These are phyloP conservation scores for Phytophthora niederhauseri DNA, from an alignment of 352 stramenopile species.

Conservation along the genomic window DNA sequence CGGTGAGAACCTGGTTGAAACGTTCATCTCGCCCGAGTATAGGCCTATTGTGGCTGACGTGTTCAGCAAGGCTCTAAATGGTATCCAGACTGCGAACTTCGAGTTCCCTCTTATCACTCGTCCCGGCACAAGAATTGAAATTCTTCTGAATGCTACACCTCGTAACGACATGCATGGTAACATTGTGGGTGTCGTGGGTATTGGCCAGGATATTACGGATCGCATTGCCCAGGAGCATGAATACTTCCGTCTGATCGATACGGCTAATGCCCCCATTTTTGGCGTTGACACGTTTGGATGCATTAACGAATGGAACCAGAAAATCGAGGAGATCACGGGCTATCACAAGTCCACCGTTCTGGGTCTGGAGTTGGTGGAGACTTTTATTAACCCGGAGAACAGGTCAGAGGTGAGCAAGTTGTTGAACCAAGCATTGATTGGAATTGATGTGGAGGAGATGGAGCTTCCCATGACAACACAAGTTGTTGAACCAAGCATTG, in stretches of 20 bases:
- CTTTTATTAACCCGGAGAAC: conserved; percentile 67
- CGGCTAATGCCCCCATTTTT: conserved; percentile 78
- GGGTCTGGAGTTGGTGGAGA: conserved; percentile 62
- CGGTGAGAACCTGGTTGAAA: conserved; percentile 82
- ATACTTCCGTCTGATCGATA: conserved; percentile 81
- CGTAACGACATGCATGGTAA: conserved; percentile 70
- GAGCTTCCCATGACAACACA: conserved; percentile 73
- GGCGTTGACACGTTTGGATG: conserved; percentile 73
- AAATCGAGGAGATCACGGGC: conserved; percentile 76
- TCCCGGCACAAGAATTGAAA: conserved; percentile 73
- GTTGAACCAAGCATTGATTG: conserved; percentile 71
- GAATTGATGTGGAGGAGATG: conserved; percentile 75
- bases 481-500: conserved; percentile 63
- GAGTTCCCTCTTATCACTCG: conserved; percentile 87
- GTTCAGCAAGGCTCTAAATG: conserved; percentile 69
- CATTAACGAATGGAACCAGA: conserved; percentile 84
- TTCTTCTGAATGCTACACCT: conserved; percentile 78
- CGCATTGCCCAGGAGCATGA: conserved; percentile 80
- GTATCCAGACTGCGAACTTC: conserved; percentile 85
- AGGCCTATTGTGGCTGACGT: conserved; percentile 70
- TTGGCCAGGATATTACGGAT: conserved; percentile 87
- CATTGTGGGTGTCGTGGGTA: conserved; percentile 89
- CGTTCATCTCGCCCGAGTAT: conserved; percentile 84
- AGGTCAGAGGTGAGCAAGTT: conserved; percentile 52
- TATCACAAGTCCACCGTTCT: conserved; percentile 67